phyloP scores from a whole-genome alignment of 768 basidiomycete species.

The Trametes gibbosa region DNA sequence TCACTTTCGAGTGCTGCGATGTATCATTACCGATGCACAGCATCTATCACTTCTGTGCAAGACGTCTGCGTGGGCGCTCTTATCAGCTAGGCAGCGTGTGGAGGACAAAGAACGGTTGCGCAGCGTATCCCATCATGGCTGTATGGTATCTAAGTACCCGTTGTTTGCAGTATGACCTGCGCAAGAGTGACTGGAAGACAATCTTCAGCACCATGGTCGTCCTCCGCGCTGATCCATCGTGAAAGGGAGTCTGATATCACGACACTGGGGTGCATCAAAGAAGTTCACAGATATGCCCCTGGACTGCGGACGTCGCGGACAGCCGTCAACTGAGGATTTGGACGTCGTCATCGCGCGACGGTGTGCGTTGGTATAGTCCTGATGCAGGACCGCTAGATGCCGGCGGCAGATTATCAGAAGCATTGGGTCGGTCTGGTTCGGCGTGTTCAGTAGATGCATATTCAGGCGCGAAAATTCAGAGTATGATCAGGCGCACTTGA shows the following conservation, averaged over 20 bases:
- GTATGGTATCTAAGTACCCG: too few species aligned
- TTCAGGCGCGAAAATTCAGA: neutral
- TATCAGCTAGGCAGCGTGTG: neutral
- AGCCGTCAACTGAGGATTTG: too few species aligned
- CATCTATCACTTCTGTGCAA: neutral
- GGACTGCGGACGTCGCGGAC: too few species aligned
- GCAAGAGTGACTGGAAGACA: too few species aligned
- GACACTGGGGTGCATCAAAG: too few species aligned
- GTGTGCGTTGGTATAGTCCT: too few species aligned
- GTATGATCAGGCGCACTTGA: neutral
- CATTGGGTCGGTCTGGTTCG: neutral
- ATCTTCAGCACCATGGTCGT: too few species aligned
- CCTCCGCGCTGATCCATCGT: too few species aligned
- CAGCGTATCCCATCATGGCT: neutral
- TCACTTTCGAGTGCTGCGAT: neutral
- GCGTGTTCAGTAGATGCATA: neutral
- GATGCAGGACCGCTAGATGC: constrained; percentile 1
- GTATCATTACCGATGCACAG: neutral
- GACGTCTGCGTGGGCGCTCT: neutral
- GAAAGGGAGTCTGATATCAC: too few species aligned
- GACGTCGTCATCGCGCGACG: too few species aligned
- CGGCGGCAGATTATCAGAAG: constrained; percentile 13
- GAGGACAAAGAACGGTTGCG: neutral
- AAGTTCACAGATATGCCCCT: too few species aligned
- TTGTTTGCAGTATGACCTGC: too few species aligned